These are phyloP conservation scores for Populus pruinosa DNA, from an alignment of 345 rosid genomes.

Conservation along the genomic window DNA sequence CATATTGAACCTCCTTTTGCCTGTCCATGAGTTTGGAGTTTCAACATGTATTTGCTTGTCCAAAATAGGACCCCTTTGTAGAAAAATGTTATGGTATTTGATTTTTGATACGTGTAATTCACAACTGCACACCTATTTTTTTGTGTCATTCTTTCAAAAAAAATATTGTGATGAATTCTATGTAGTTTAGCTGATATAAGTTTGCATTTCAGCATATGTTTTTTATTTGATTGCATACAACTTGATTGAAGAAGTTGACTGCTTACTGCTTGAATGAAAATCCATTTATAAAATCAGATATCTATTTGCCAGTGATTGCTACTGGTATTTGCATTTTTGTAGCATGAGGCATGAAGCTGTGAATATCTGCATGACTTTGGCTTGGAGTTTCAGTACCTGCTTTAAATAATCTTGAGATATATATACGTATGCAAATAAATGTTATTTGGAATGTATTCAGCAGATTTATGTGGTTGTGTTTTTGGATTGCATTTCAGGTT, in stretches of 20 bases:
- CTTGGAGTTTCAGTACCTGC: background rate
- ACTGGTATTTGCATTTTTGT: background rate
- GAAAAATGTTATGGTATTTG: background rate
- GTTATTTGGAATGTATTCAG: background rate
- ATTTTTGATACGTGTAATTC: background rate
- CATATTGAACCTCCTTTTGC: background rate
- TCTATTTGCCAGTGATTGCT: background rate
- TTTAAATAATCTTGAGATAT: background rate
- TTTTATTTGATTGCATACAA: background rate
- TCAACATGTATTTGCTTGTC: background rate
- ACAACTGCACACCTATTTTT: background rate
- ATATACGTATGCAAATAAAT: background rate
- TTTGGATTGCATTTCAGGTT: constrained; percentile 52
- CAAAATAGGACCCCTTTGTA: background rate
- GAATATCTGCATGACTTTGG: background rate
- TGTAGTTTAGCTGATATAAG: background rate
- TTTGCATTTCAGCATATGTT: background rate
- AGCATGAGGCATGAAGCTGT: background rate
- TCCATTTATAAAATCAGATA: too few species aligned
- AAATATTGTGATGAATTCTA: background rate
- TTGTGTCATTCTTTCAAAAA: background rate
- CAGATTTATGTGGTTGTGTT: background rate
- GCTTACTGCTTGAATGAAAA: too few species aligned
- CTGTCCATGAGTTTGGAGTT: background rate
- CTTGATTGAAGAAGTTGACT: background rate